Base-by-base conservation (phyloP, 2,329 filamentous ascomycete species). In the Fusarium sublunatum region DNA sequence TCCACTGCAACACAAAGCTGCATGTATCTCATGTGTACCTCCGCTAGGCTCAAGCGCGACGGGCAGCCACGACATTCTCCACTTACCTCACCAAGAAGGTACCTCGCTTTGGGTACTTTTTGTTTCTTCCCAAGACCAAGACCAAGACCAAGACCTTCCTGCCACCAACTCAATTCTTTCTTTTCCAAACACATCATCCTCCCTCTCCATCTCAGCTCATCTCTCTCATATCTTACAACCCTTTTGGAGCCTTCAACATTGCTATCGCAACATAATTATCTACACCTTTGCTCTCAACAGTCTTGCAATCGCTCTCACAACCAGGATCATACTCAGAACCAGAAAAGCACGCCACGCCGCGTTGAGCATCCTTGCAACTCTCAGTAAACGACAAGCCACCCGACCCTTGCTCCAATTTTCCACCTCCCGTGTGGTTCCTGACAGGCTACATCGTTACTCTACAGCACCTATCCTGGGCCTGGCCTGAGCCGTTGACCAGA, bases 281-380 rank as follows among this genome's bases (percentile, higher is more conserved):
- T 19, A 19, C 19, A 19, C 19, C 19, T 19, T 43, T 28, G 10
- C 44, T 40, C 24, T 22, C 13, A 36, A 39, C 42, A 49, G 22
- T 40, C 31, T 44, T 11, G n/a, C 13, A 26, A 26, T 59, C 41
- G 39, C 56, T 42, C 43, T 42, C 39, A 47, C 50, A 47, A 58
- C 54, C 31, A 31, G 55, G 52, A 31, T 56, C 58, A 58, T 56
- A 2, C 56, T 49, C 58, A 53, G 47, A 52, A 53, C 55, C 43
- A 46, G 49, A 56, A 67, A 68, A 70, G 65, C 67, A 70, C 67
- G 61, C 67, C 65, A 70, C 67, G 67, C 65, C 65, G 61, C 45
- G 52, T 50, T 47, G 53, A 35, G 41, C 19, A 70, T 64, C 67
- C 67, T 64, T 69, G 67, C 65, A 64, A 53, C 52, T 51, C 45